phyloP scores from a whole-genome alignment of 2,329 filamentous ascomycete genomes.

The Cercospora berteroae region DNA sequence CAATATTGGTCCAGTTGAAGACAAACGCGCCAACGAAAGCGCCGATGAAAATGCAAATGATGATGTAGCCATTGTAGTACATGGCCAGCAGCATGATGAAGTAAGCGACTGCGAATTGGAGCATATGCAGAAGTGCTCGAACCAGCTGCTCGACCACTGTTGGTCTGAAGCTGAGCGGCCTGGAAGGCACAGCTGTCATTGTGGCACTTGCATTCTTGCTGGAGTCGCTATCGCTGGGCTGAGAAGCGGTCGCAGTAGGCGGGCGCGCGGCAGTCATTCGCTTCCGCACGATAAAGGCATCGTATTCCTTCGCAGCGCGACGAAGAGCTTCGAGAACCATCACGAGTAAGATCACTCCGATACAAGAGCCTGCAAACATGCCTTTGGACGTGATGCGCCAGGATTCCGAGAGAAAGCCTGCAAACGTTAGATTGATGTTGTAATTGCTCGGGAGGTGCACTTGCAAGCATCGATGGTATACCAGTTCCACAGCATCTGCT shows the following conservation, averaged over 20 bases:
- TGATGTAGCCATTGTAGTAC: slow-evolving; percentile 69
- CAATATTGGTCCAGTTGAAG: slow-evolving; percentile 19
- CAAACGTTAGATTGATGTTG: not conserved
- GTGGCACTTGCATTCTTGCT: not conserved
- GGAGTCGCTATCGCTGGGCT: slow-evolving; percentile 8
- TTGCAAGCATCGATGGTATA: slow-evolving; percentile 64
- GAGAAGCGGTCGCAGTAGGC: not conserved
- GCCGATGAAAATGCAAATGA: slow-evolving; percentile 77
- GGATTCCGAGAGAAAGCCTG: slow-evolving; percentile 60
- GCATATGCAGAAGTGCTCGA: slow-evolving; percentile 65
- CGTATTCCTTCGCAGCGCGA: slow-evolving; percentile 68
- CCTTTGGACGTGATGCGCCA: slow-evolving; percentile 69
- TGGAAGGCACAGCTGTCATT: not conserved
- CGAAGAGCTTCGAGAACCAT: slow-evolving; percentile 70
- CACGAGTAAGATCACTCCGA: slow-evolving; percentile 73
- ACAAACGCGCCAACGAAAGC: slow-evolving; percentile 67
- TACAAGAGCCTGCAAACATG: slow-evolving; percentile 77
- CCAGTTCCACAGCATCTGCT: slow-evolving; percentile 79
- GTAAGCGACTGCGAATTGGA: slow-evolving; percentile 73
- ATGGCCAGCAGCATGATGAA: slow-evolving; percentile 69
- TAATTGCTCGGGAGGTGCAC: not conserved
- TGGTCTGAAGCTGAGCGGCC: slow-evolving; percentile 45
- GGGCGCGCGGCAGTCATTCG: not conserved
- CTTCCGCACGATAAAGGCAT: slow-evolving; percentile 45
- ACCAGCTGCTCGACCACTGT: slow-evolving; percentile 64